phyloP scores from a whole-genome alignment of 176 grass and related monocot species.

The Aechmea fasciata region DNA sequence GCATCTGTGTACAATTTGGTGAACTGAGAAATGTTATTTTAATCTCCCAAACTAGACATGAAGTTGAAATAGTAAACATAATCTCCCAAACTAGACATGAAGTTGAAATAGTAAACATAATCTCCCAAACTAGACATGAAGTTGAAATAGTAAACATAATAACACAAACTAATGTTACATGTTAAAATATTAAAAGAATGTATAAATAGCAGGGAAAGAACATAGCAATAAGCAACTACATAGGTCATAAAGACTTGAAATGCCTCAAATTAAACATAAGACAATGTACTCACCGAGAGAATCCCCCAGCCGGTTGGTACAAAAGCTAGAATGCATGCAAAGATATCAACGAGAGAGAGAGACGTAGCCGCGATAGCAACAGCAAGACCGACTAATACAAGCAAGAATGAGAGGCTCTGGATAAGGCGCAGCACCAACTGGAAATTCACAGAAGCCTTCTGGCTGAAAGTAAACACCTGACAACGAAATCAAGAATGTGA shows the following conservation, averaged over 20 bases:
- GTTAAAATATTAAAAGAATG: no score
- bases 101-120: no score
- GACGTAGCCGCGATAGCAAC: slow-evolving; percentile 39
- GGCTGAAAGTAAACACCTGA: slow-evolving; percentile 81
- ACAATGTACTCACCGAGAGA: slow-evolving; percentile 51
- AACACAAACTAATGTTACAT: no score
- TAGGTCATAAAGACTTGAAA: neutral
- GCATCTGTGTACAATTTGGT: no score
- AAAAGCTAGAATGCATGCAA: slow-evolving; percentile 61
- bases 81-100: no score
- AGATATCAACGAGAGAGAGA: slow-evolving; percentile 39
- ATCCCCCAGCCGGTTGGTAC: slow-evolving; percentile 79
- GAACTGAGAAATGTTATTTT: no score
- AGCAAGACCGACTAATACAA: slow-evolving; percentile 63
- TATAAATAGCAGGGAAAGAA: neutral
- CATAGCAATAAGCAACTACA: neutral
- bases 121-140: no score
- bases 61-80: no score
- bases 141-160: no score
- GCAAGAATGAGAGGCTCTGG: slow-evolving; percentile 60
- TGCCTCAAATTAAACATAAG: neutral
- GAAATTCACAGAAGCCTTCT: slow-evolving; percentile 90
- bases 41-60: no score
- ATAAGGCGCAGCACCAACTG: slow-evolving; percentile 69
- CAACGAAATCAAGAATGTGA: slow-evolving; percentile 18